These are phyloP conservation scores for Candida tallmaniae DNA, from an alignment of 805 yeast species.

Conservation along the genomic window DNA sequence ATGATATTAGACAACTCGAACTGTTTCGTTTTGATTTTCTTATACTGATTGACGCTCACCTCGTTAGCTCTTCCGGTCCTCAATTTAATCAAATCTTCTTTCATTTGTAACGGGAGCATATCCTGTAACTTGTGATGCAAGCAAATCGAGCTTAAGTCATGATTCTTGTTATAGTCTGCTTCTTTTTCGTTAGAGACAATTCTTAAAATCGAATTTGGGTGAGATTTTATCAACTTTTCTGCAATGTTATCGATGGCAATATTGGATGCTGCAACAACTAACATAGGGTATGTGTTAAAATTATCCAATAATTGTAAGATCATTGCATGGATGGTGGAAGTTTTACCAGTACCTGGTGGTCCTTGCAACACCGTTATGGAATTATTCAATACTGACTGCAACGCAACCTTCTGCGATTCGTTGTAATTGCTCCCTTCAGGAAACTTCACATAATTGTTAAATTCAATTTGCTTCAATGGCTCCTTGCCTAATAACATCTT, in stretches of 20 bases:
- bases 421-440: constrained; percentile 45
- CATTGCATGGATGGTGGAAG: constrained; percentile 40
- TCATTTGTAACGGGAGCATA: constrained; percentile 42
- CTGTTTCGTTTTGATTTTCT: constrained; percentile 43
- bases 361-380: constrained; percentile 46
- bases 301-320: constrained; percentile 52
- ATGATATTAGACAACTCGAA: constrained; percentile 44
- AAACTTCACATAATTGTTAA: constrained; percentile 50
- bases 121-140: constrained; percentile 56
- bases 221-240: constrained; percentile 52
- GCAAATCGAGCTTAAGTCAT: constrained; percentile 56
- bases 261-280: constrained; percentile 73
- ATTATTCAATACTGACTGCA: constrained; percentile 48
- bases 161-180: constrained; percentile 52
- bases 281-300: constrained; percentile 54
- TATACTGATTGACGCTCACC: constrained; percentile 44
- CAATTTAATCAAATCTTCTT: constrained; percentile 41
- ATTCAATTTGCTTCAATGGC: constrained; percentile 51
- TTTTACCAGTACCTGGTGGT: constrained; percentile 66
- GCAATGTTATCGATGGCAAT: constrained; percentile 76
- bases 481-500: constrained; percentile 53
- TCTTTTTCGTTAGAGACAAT: constrained; percentile 60
- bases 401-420: constrained; percentile 55
- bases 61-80: constrained; percentile 31
- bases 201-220: constrained; percentile 50